Evolutionary conservation across 805 yeast genomes (phyloP), one percentile per base, ranked within the genome.

Genomic region (Kockiozyma suomiensis): DNA sequence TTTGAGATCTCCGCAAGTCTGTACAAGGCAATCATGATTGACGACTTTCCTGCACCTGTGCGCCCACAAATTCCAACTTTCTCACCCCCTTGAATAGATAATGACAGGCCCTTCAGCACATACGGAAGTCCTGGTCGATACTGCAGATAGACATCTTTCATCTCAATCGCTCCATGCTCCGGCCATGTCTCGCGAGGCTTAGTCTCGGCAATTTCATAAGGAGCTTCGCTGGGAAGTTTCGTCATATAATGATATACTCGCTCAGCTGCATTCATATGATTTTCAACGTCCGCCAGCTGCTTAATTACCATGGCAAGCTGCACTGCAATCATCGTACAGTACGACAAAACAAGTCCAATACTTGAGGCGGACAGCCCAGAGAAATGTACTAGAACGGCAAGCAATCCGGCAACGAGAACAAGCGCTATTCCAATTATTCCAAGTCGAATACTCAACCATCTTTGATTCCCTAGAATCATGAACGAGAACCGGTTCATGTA

Each of bases 31-130:
- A 83, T 79, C 84, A 87, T 85, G 55, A 89, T 83, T 1, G 92
- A 83, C 15, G 89, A 83, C 71, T 88, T 88, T 51, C 96, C 96
- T 3, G 96, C 96, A 68, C 96, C 96, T 0, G 96, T 90, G 71
- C 96, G 81, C 46, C 96, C 96, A 77, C 94, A 87, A 57, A 90
- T 85, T 51, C 96, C 96, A 66, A 90, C 81, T 69, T 87, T 88
- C 71, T 88, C 90, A 19, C 80, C 76, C 0, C 85, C 80, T 10
- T 77, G 71, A 49, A 87, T 77, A 6, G 73, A 72, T 46, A 87
- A 75, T 41, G 72, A 72, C 55, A 88, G 74, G 61, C 84, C 74
- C 63, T 85, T 82, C 70, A 88, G 76, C 2, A 87, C 93, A 33
- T 79, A 72, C 3, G 93, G 93, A 48, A 88, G 77, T 1, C 78